A percentile compares a stretch with the other conserved stretches of the same genome.
These are phyloP conservation scores for Dryas alaskensis DNA, from an alignment of 306 rosid species.

Conservation along the genomic window DNA sequence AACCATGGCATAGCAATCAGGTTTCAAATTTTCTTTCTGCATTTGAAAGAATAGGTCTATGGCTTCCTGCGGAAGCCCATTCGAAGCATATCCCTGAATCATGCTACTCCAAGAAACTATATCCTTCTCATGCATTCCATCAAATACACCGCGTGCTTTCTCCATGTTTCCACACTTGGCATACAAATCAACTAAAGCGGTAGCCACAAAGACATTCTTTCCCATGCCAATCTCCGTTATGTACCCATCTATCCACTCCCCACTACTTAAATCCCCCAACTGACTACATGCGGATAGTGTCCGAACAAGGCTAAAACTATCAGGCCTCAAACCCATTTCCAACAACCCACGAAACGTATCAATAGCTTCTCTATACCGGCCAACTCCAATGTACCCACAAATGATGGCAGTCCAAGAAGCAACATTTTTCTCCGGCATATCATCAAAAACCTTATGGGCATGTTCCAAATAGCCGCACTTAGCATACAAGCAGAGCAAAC, in stretches of 20 bases:
- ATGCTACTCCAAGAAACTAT: slow-evolving; percentile 65
- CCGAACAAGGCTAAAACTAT: slow-evolving; percentile 49
- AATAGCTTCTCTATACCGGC: slow-evolving; percentile 45
- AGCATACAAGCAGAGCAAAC: slow-evolving; percentile 46
- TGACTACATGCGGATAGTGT: slow-evolving; percentile 52
- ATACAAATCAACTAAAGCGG: slow-evolving; percentile 65
- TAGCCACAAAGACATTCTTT: slow-evolving; percentile 54
- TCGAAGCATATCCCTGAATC: slow-evolving; percentile 66
- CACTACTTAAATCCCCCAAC: slow-evolving; percentile 51
- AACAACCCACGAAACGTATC: slow-evolving; percentile 43
- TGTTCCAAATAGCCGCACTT: slow-evolving; percentile 38
- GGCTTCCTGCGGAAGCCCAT: slow-evolving; percentile 57
- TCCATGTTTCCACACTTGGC: slow-evolving; percentile 60
- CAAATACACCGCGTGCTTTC: slow-evolving; percentile 43
- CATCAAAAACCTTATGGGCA: slow-evolving; percentile 57
- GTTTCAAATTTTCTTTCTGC: slow-evolving; percentile 49
- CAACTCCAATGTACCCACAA: slow-evolving; percentile 46
- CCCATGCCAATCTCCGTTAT: slow-evolving; percentile 41
- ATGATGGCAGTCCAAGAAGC: slow-evolving; percentile 70
- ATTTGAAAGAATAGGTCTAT: slow-evolving; percentile 59
- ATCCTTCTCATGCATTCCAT: slow-evolving; percentile 59
- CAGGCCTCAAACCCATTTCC: slow-evolving; percentile 67
- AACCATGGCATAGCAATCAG: slow-evolving; percentile 67
- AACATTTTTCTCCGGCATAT: slow-evolving; percentile 54
- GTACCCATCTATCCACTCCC: slow-evolving; percentile 59